phyloP scores from a whole-genome alignment of 1,284 basidiomycete genomes.

The Chiua sp. region DNA sequence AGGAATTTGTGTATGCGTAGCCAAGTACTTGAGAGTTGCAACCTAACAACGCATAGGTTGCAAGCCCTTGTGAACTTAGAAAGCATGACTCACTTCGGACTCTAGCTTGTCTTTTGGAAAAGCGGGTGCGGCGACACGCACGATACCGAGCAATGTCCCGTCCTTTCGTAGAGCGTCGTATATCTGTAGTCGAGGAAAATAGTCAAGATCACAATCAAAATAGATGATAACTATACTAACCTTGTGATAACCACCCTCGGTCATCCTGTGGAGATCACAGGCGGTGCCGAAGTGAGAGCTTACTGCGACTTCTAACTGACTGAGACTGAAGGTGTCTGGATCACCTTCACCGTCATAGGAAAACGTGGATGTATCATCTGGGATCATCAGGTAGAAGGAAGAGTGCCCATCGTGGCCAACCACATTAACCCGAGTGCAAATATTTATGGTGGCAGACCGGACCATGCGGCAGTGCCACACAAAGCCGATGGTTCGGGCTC shows the following conservation, averaged over 20 bases:
- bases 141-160: not conserved
- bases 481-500: no score
- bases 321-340: not conserved
- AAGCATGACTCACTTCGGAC: not conserved
- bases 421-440: no score
- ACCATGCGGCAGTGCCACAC: no score
- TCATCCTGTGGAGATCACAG: not conserved
- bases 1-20: not conserved
- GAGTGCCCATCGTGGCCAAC: no score
- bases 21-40: constrained; percentile 1
- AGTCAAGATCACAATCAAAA: not conserved
- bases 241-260: not conserved
- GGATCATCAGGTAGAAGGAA: no score
- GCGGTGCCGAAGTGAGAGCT: not conserved
- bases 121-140: constrained; percentile 6
- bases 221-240: not conserved
- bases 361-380: not conserved
- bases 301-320: not conserved
- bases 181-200: not conserved
- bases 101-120: constrained; percentile 8
- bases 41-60: not conserved
- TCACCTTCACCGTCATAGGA: not conserved
- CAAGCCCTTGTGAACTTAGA: not conserved
- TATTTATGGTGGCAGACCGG: no score
- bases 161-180: constrained; percentile 1